phyloP scores from a whole-genome alignment of 2,329 filamentous ascomycete genomes.

The Alternaria dauci region DNA sequence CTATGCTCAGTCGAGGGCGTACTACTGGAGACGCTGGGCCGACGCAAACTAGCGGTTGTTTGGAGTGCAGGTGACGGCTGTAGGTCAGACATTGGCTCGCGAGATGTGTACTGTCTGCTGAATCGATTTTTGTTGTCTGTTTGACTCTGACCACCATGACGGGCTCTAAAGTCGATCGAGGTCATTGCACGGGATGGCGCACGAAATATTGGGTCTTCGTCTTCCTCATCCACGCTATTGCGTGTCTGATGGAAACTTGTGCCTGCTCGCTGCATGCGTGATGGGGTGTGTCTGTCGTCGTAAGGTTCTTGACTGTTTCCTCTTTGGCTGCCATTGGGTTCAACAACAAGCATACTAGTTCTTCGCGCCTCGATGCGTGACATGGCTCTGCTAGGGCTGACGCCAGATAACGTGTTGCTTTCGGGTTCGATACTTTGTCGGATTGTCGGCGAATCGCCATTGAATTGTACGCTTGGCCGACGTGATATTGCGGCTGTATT shows the following conservation, averaged over 20 bases:
- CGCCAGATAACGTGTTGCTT: slow-evolving; percentile 38
- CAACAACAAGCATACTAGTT: slow-evolving; percentile 40
- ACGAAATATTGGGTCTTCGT: slow-evolving; percentile 52
- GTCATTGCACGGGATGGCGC: slow-evolving; percentile 60
- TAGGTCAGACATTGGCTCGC: slow-evolving; percentile 49
- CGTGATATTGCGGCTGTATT: slow-evolving; percentile 37
- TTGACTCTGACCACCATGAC: slow-evolving; percentile 32
- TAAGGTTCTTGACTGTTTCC: slow-evolving; percentile 43
- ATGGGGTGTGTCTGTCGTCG: slow-evolving; percentile 31
- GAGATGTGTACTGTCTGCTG: slow-evolving; percentile 47
- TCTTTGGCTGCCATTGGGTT: slow-evolving; percentile 31
- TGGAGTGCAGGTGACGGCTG: slow-evolving; percentile 44
- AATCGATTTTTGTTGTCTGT: slow-evolving; percentile 31
- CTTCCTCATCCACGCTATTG: slow-evolving; percentile 43
- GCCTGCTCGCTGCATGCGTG: slow-evolving; percentile 48
- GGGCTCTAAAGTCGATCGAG: slow-evolving; percentile 48
- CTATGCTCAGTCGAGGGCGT: slow-evolving; percentile 35
- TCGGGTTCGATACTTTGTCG: slow-evolving; percentile 49
- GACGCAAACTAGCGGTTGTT: slow-evolving; percentile 38
- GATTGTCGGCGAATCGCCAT: slow-evolving; percentile 46
- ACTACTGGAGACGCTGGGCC: slow-evolving; percentile 40
- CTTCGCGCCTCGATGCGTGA: slow-evolving; percentile 57
- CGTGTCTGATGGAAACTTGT: slow-evolving; percentile 52
- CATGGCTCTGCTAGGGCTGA: slow-evolving; percentile 50
- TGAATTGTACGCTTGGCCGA: slow-evolving; percentile 48